Evolutionary conservation across 2,329 filamentous ascomycete genomes (phyloP).

Genomic region (Fusarium neocosmosporiellum): DNA sequence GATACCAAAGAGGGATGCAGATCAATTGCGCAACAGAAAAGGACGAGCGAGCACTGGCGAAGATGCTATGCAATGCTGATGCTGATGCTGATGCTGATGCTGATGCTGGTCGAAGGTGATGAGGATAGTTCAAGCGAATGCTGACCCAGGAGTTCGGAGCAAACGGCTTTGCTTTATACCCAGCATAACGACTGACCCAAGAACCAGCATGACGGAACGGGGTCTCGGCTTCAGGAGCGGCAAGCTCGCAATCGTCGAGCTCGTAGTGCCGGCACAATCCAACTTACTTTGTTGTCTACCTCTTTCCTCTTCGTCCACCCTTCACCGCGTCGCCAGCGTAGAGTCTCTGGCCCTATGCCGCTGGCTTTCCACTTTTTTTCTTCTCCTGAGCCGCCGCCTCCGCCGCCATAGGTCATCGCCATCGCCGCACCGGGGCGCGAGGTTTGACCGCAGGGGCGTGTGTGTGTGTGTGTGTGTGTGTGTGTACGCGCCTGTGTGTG

Average conservation of each 20-base stretch:
- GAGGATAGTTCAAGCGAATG: conserved; percentile 15
- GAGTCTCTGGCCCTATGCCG: conserved; percentile 13
- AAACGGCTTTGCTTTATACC: conserved; percentile 45
- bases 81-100: conserved; percentile 3
- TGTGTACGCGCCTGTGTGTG: conserved; percentile 11
- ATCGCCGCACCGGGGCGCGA: conserved; percentile 25
- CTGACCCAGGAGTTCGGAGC: conserved; percentile 38
- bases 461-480: not conserved
- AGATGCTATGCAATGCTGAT: conserved; percentile 13
- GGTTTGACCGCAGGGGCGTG: conserved; percentile 21
- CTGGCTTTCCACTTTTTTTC: conserved; percentile 17
- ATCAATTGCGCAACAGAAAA: conserved; percentile 11
- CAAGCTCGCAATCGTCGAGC: conserved; percentile 36
- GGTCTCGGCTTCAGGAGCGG: conserved; percentile 31
- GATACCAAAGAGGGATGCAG: conserved; percentile 8
- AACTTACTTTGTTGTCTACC: conserved; percentile 15
- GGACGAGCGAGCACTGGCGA: not conserved
- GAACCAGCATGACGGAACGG: conserved; percentile 35
- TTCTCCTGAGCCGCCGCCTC: conserved; percentile 18
- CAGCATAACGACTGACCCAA: conserved; percentile 28
- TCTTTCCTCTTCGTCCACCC: conserved; percentile 9
- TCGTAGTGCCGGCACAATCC: conserved; percentile 33
- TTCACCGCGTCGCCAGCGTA: conserved; percentile 31
- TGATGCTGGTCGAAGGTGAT: conserved; percentile 10
- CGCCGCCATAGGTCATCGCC: conserved; percentile 21